Percentiles rank a stretch among this genome's conserved stretches.
Evolutionary conservation across 495 filamentous ascomycete species (phyloP).

Genomic region (Delitschia confertaspora): DNA sequence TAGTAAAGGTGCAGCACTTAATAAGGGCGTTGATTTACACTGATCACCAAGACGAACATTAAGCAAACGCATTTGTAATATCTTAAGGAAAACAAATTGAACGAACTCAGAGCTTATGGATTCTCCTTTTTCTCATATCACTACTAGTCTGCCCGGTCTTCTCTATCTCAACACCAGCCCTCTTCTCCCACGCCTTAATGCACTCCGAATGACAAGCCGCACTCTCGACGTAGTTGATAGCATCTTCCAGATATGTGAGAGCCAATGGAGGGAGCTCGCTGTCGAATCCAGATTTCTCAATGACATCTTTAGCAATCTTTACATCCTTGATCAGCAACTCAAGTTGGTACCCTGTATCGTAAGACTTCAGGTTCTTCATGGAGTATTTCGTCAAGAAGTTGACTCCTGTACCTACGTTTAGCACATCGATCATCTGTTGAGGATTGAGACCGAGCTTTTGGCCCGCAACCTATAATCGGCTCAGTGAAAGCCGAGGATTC

Average conservation of each 20-base stretch:
- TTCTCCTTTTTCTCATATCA: constrained; percentile 1
- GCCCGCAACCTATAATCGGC: constrained; percentile 17
- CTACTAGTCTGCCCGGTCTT: constrained; percentile 22
- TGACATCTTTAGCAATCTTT: constrained; percentile 30
- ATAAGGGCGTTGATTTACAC: too few species aligned
- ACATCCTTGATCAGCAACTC: constrained; percentile 31
- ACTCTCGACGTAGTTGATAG: constrained; percentile 22
- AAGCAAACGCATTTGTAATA: too few species aligned
- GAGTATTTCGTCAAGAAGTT: constrained; percentile 30
- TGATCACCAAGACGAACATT: too few species aligned
- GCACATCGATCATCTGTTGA: constrained; percentile 30
- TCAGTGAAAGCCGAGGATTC: too few species aligned
- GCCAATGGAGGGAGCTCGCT: constrained; percentile 23
- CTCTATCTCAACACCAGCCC: constrained; percentile 27
- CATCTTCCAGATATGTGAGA: constrained; percentile 20
- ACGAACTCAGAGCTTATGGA: too few species aligned
- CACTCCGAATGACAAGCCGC: constrained; percentile 29
- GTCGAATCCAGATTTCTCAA: constrained; percentile 25
- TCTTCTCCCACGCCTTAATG: constrained; percentile 30
- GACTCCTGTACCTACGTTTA: constrained; percentile 31
- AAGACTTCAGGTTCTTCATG: constrained; percentile 23
- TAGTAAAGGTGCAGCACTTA: too few species aligned
- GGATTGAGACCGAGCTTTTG: constrained; percentile 32
- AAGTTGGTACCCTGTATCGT: constrained; percentile 26
- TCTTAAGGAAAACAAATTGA: too few species aligned